These are phyloP conservation scores for Cajanus cajan DNA, from an alignment of 306 rosid genomes.

Conservation along the genomic window DNA sequence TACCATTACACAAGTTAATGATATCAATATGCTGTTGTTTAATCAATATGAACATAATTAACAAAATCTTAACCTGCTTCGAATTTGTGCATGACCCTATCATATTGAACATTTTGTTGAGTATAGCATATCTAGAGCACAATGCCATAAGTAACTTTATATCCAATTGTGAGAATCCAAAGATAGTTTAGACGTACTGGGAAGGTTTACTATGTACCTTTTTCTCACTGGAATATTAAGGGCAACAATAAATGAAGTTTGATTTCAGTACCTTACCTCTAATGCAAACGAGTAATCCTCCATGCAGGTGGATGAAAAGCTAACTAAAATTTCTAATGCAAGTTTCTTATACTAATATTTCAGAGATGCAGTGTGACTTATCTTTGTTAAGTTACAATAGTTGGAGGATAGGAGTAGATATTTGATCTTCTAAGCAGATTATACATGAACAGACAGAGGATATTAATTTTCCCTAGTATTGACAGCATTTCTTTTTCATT, in stretches of 20 bases:
- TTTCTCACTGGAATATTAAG: not conserved
- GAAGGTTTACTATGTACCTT: not conserved
- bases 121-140: not conserved
- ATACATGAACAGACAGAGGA: not conserved
- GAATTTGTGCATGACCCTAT: not conserved
- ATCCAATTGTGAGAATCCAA: not conserved
- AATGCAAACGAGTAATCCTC: not conserved
- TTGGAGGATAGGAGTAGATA: not conserved
- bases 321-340: not conserved
- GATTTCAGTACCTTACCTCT: not conserved
- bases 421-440: not conserved
- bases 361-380: not conserved
- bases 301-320: not conserved
- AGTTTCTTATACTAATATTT: not conserved
- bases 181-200: not conserved
- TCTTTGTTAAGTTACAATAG: too few species aligned
- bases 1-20: not conserved
- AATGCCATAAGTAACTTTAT: not conserved
- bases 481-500: not conserved
- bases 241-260: not conserved
- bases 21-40: conserved; percentile 1
- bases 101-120: not conserved
- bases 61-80: not conserved
- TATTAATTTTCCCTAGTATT: not conserved
- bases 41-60: conserved; percentile 11